A percentile compares a stretch with the other conserved stretches of the same genome.
phyloP scores from a whole-genome alignment of 2,329 filamentous ascomycete genomes.

The Aspergillus sp. region DNA sequence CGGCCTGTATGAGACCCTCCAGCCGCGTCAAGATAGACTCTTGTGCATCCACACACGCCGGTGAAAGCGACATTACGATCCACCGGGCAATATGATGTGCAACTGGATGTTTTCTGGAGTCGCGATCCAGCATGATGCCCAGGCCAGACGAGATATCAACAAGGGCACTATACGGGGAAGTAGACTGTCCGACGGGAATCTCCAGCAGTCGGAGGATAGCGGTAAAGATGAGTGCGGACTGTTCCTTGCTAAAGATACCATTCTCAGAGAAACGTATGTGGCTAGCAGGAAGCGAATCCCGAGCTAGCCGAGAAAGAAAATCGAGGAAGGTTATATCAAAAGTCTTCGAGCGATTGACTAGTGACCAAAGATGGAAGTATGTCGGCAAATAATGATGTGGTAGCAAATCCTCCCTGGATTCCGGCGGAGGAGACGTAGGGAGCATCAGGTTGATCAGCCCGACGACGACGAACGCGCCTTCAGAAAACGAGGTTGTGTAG shows the following conservation, averaged over 20 bases:
- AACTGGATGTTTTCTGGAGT: conserved; percentile 87
- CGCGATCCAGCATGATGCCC: conserved; percentile 83
- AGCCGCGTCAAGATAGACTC: conserved; percentile 80
- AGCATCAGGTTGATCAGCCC: conserved; percentile 83
- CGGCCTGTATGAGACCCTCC: conserved; percentile 87
- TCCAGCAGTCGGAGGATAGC: conserved; percentile 84
- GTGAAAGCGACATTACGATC: conserved; percentile 91
- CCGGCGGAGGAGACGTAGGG: conserved; percentile 72
- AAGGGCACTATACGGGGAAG: conserved; percentile 77
- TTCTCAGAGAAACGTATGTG: conserved; percentile 79
- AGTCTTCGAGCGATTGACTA: conserved; percentile 83
- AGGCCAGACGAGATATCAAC: conserved; percentile 82
- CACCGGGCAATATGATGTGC: conserved; percentile 89
- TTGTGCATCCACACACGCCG: conserved; percentile 70
- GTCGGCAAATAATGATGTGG: conserved; percentile 88
- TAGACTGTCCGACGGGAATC: conserved; percentile 94
- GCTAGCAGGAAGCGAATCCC: conserved; percentile 73
- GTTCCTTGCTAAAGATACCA: conserved; percentile 88
- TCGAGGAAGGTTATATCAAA: conserved; percentile 88
- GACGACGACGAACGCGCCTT: conserved; percentile 89
- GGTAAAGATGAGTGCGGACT: conserved; percentile 90
- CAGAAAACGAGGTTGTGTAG: conserved; percentile 90
- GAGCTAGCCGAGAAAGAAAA: conserved; percentile 78
- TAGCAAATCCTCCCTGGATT: conserved; percentile 69
- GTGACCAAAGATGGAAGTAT: conserved; percentile 93